A percentile compares a stretch with the other conserved stretches of the same genome.
Conservation (phyloP, 768 basidiomycete genomes). For the Calocera viscosa region DNA sequence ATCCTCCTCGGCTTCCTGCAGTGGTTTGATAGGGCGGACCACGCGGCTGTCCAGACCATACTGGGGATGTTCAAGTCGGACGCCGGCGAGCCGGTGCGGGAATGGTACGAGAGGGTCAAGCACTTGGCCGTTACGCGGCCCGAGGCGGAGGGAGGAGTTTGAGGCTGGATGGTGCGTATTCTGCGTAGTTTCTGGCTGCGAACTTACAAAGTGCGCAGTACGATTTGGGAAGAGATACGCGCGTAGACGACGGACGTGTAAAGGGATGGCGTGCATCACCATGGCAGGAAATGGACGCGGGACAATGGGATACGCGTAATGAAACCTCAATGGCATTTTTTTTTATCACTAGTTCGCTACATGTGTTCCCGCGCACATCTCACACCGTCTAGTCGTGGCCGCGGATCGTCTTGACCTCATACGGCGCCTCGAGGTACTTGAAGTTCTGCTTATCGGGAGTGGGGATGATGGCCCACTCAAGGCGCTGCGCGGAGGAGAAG, state of each 20-base stretch:
- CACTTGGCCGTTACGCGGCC: background rate
- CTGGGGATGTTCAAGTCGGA: background rate
- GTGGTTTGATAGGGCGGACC: background rate
- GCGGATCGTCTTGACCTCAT: conserved; percentile 12
- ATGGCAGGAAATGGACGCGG: too few species aligned
- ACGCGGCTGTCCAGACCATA: background rate
- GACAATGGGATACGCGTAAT: too few species aligned
- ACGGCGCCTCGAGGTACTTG: conserved; percentile 25
- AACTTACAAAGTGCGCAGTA: too few species aligned
- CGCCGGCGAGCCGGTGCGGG: background rate
- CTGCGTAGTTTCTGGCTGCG: too few species aligned
- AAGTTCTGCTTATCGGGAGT: conserved; percentile 23
- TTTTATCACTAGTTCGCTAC: background rate
- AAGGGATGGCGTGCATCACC: too few species aligned
- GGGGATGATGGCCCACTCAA: conserved; percentile 25
- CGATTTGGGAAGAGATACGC: too few species aligned
- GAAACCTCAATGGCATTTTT: background rate
- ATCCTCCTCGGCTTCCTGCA: background rate
- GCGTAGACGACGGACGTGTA: too few species aligned
- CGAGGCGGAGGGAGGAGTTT: background rate
- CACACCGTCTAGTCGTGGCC: conserved; percentile 10
- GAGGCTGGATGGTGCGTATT: background rate
- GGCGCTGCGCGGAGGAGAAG: conserved; percentile 15
- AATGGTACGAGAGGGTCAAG: background rate
- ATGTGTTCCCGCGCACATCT: background rate